Evolutionary conservation across 1,139 yeast genomes (phyloP).

Genomic region (Suhomyces choctaworum): DNA sequence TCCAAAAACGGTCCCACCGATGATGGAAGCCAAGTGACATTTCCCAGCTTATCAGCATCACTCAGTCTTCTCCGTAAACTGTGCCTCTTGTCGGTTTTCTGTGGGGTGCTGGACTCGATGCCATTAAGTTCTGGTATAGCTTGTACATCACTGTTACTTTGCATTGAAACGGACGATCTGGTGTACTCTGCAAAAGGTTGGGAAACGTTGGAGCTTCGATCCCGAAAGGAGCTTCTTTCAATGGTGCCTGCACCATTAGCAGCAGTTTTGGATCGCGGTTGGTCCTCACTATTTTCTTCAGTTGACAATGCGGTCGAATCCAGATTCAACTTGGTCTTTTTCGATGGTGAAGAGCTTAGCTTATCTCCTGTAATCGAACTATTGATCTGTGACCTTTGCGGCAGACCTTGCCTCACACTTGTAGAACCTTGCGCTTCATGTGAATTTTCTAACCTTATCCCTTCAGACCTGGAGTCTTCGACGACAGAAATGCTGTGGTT

Average conservation of each 20-base stretch:
- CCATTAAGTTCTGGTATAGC: slow-evolving; percentile 9
- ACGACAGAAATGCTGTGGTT: background rate
- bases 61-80: background rate
- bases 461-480: slow-evolving; percentile 1
- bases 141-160: slow-evolving; percentile 2
- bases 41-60: background rate
- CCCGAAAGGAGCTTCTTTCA: too few relatives aligned
- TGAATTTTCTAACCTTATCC: background rate
- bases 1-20: slow-evolving; percentile 27
- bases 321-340: too few relatives aligned
- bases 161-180: slow-evolving; percentile 7
- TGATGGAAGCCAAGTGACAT: slow-evolving; percentile 16
- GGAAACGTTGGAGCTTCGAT: too few relatives aligned
- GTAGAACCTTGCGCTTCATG: too few relatives aligned
- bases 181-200: slow-evolving; percentile 14
- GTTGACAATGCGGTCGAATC: too few relatives aligned
- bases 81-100: slow-evolving; percentile 11
- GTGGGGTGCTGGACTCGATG: slow-evolving; percentile 25
- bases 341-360: too few relatives aligned
- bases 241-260: slow-evolving; percentile 8
- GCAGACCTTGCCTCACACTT: too few relatives aligned
- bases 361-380: too few relatives aligned
- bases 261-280: too few relatives aligned
- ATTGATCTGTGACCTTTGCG: too few relatives aligned
- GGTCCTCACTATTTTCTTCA: too few relatives aligned